Evolutionary conservation across 176 grass and related monocot species (phyloP).

Genomic region (Coix lacrymajobi): DNA sequence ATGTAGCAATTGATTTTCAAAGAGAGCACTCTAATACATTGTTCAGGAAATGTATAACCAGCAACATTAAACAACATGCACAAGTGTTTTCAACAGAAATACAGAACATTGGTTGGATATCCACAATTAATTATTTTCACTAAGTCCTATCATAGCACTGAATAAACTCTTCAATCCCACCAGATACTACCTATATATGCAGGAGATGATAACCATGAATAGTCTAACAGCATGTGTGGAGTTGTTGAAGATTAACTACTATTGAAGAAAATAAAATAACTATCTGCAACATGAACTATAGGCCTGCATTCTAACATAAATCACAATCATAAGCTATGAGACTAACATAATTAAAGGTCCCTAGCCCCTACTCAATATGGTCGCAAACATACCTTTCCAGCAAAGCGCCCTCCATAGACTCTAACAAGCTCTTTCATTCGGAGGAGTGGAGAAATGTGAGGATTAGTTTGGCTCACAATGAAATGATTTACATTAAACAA

Average conservation of each 20-base stretch:
- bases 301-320: neutral
- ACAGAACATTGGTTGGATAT: neutral
- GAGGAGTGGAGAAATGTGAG: slow-evolving; percentile 85
- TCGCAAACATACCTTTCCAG: slow-evolving; percentile 72
- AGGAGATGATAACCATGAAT: neutral
- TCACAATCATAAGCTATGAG: neutral
- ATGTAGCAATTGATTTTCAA: neutral
- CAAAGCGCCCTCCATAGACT: slow-evolving; percentile 75
- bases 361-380: neutral
- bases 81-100: neutral
- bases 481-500: slow-evolving; percentile 98
- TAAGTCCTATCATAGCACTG: neutral
- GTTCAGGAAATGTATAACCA: neutral
- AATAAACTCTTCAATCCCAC: neutral
- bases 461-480: slow-evolving; percentile 96
- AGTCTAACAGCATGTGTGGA: neutral
- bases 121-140: neutral
- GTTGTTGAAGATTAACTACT: neutral
- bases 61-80: neutral
- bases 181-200: neutral
- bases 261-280: neutral
- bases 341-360: neutral
- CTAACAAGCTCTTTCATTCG: slow-evolving; percentile 75
- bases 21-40: neutral
- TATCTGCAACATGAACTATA: neutral